Evolutionary conservation across 208 protist species (phyloP).

Genomic region (Leishmania guyanensis): DNA sequence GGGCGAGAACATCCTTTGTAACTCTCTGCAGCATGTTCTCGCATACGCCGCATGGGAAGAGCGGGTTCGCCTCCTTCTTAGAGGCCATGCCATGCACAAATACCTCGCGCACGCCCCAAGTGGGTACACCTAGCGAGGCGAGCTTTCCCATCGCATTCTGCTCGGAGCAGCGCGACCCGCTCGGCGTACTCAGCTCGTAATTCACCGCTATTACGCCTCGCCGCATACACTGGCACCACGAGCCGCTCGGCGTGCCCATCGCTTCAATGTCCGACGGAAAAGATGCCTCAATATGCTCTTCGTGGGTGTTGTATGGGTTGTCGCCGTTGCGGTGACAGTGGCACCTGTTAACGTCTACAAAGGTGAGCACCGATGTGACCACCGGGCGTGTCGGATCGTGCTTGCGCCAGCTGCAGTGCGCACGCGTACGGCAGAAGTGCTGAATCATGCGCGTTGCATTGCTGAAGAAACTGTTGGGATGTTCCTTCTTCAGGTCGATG

Average conservation of each 20-base stretch:
- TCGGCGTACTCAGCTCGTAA: conserved; percentile 91
- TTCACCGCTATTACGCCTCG: conserved; percentile 80
- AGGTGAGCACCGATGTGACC: conserved; percentile 89
- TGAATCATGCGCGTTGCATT: conserved; percentile 49
- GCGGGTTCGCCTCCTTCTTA: conserved; percentile 79
- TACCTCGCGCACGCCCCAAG: conserved; percentile 79
- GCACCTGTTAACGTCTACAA: conserved; percentile 71
- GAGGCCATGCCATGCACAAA: conserved; percentile 81
- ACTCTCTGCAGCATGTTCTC: conserved; percentile 92
- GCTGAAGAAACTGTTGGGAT: conserved; percentile 54
- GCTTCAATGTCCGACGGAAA: conserved; percentile 19
- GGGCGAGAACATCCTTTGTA: conserved; percentile 63
- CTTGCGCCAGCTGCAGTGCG: conserved; percentile 88
- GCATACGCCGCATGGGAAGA: conserved; percentile 91
- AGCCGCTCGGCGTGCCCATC: conserved; percentile 44
- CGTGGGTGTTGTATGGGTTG: conserved; percentile 11
- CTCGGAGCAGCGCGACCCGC: conserved; percentile 88
- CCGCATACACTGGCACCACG: conserved; percentile 81
- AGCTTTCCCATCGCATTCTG: conserved; percentile 90
- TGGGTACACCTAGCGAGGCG: conserved; percentile 74
- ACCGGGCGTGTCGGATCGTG: conserved; percentile 78
- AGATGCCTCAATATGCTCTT: conserved; percentile 20
- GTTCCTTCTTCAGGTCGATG: conserved; percentile 62
- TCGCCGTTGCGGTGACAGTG: conserved; percentile 43
- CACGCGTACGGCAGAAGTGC: conserved; percentile 44